A percentile compares a stretch with the other conserved stretches of the same genome.
These are phyloP conservation scores for Ceratocystis papillata DNA, from an alignment of 2,329 filamentous ascomycete genomes.

Conservation along the genomic window DNA sequence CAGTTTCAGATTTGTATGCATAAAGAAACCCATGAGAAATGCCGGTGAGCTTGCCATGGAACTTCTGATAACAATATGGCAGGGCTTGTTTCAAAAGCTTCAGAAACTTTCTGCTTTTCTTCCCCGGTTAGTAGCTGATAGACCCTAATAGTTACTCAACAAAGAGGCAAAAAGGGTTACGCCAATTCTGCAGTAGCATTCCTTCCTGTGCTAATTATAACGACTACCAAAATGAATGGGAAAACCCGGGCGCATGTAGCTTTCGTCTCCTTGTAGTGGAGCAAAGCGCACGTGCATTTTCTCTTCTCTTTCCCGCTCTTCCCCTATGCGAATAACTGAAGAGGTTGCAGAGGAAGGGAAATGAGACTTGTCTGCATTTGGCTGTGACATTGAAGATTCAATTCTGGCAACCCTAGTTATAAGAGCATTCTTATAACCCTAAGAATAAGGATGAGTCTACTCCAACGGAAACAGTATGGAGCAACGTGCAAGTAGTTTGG, in stretches of 20 bases:
- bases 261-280: constrained; percentile 1
- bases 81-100: not conserved
- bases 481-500: not conserved
- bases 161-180: not conserved
- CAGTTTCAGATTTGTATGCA: not conserved
- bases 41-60: not conserved
- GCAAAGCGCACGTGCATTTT: not conserved
- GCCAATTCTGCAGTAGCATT: not conserved
- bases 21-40: not conserved
- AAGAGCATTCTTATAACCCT: not conserved
- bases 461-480: not conserved
- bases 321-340: not conserved
- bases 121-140: no score
- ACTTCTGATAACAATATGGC: not conserved
- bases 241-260: not conserved
- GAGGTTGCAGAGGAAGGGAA: not conserved
- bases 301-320: constrained; percentile 3
- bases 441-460: not conserved
- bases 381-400: not conserved
- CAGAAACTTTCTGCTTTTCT: not conserved
- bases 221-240: not conserved
- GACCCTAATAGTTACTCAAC: no score
- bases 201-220: not conserved
- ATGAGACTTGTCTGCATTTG: not conserved
- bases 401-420: not conserved